A percentile compares a stretch with the other conserved stretches of the same genome.
phyloP scores from a whole-genome alignment of 495 filamentous ascomycete species.

The Penicillium angulare region DNA sequence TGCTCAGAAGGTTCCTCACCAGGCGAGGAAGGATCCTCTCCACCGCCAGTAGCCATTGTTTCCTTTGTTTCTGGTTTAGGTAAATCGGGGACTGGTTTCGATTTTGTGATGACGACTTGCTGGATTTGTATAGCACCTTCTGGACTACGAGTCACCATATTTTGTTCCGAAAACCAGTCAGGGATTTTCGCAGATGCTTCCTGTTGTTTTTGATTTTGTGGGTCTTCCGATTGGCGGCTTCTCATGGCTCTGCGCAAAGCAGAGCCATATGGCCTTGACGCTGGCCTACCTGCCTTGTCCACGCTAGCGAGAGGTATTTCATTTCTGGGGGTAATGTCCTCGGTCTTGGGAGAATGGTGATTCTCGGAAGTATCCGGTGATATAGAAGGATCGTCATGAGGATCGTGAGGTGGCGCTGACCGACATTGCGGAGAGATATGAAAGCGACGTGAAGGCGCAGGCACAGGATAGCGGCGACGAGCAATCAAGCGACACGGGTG shows the following conservation, averaged over 20 bases:
- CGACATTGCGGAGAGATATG: conserved; percentile 36
- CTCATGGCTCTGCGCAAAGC: conserved; percentile 40
- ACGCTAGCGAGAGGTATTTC: conserved; percentile 8
- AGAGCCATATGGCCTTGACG: conserved; percentile 37
- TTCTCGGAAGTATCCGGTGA: conserved; percentile 23
- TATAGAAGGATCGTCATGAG: conserved; percentile 24
- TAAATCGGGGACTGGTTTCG: conserved; percentile 4
- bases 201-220: conserved; percentile 11
- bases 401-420: conserved; percentile 30
- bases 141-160: conserved; percentile 25
- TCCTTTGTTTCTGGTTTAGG: conserved; percentile 2
- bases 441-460: conserved; percentile 32
- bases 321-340: conserved; percentile 11
- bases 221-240: conserved; percentile 27
- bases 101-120: conserved; percentile 28
- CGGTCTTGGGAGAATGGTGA: conserved; percentile 21
- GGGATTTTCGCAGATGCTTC: conserved; percentile 29
- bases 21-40: conserved; percentile 16
- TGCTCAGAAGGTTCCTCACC: conserved; percentile 15
- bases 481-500: conserved; percentile 47
- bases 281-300: conserved; percentile 23
- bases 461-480: conserved; percentile 40
- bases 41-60: conserved; percentile 2
- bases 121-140: conserved; percentile 1
- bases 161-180: conserved; percentile 40